Conservation (phyloP, 495 filamentous ascomycete species). For the Penicillium ochrochloron region DNA sequence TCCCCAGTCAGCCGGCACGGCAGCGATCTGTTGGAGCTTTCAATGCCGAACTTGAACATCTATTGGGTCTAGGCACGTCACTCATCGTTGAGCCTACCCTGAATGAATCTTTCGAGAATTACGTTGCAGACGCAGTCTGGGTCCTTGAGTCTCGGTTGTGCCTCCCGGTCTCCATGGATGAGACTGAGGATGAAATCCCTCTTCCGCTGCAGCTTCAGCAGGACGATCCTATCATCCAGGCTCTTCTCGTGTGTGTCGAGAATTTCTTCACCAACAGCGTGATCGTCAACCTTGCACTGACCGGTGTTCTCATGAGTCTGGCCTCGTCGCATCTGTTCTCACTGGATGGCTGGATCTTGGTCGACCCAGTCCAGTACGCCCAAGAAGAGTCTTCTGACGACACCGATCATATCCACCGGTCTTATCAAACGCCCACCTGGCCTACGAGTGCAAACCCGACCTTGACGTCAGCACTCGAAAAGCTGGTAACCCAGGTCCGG, state of each 20-base stretch:
- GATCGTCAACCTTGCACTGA: conserved; percentile 85
- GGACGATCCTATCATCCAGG: conserved; percentile 77
- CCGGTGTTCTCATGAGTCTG: conserved; percentile 79
- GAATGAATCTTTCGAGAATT: conserved; percentile 79
- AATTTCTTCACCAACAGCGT: conserved; percentile 88
- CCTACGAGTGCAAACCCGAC: conserved; percentile 41
- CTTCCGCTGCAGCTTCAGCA: conserved; percentile 54
- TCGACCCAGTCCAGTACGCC: conserved; percentile 61
- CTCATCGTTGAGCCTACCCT: conserved; percentile 73
- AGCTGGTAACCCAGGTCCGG: conserved; percentile 66
- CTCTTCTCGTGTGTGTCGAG: conserved; percentile 69
- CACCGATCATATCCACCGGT: conserved; percentile 33
- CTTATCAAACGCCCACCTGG: conserved; percentile 47
- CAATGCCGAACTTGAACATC: conserved; percentile 74
- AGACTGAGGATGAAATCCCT: conserved; percentile 32
- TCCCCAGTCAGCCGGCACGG: conserved; percentile 64
- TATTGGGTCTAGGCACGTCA: conserved; percentile 73
- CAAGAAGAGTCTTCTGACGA: conserved; percentile 17
- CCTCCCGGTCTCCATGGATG: conserved; percentile 34
- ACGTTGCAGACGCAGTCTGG: conserved; percentile 77
- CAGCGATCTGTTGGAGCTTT: conserved; percentile 78
- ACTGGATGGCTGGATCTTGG: conserved; percentile 87
- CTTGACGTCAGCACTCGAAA: conserved; percentile 46
- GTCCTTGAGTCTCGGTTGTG: conserved; percentile 76
- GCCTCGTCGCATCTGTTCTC: conserved; percentile 81